Conservation (phyloP, 1,284 basidiomycete genomes). For the Pascua sp. region DNA sequence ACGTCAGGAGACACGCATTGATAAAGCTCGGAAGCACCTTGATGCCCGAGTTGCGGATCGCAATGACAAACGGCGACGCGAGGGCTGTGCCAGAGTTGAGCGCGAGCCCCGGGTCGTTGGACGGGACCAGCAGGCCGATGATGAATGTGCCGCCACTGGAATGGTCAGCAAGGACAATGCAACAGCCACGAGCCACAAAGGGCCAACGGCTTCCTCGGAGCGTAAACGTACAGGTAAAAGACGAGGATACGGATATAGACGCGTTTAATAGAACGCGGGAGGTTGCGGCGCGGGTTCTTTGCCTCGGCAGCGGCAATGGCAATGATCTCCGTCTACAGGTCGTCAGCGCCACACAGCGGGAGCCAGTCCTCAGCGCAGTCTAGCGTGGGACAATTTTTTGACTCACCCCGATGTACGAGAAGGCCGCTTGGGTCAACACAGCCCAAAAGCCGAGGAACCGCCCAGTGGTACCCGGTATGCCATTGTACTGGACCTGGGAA, state of each 20-base stretch:
- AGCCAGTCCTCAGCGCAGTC: slow-evolving; percentile 22
- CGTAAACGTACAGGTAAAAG: slow-evolving; percentile 28
- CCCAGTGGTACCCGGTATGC: slow-evolving; percentile 6
- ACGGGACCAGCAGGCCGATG: slow-evolving; percentile 71
- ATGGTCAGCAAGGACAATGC: slow-evolving; percentile 7
- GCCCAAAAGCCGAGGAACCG: slow-evolving; percentile 62
- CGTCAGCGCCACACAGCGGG: not conserved
- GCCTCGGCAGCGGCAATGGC: slow-evolving; percentile 51
- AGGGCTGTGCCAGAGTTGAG: slow-evolving; percentile 60
- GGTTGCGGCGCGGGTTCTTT: slow-evolving; percentile 48
- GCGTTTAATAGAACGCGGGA: slow-evolving; percentile 34
- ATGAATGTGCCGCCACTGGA: slow-evolving; percentile 45
- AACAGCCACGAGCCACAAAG: no score
- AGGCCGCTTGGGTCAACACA: slow-evolving; percentile 51
- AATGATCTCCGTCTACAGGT: slow-evolving; percentile 34
- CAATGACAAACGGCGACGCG: slow-evolving; percentile 63
- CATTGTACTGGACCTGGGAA: slow-evolving; percentile 35
- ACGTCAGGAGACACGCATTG: slow-evolving; percentile 77
- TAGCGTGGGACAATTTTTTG: slow-evolving; percentile 20
- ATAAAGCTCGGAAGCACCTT: slow-evolving; percentile 69
- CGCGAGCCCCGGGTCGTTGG: slow-evolving; percentile 58
- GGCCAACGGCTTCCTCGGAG: no score
- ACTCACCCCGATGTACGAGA: slow-evolving; percentile 36
- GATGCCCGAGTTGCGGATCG: slow-evolving; percentile 65
- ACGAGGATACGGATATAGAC: slow-evolving; percentile 30